Percentiles rank a stretch among this genome's conserved stretches.
These are phyloP conservation scores for Microbotryum scabiosae DNA, from an alignment of 1,284 basidiomycete genomes.

Conservation along the genomic window DNA sequence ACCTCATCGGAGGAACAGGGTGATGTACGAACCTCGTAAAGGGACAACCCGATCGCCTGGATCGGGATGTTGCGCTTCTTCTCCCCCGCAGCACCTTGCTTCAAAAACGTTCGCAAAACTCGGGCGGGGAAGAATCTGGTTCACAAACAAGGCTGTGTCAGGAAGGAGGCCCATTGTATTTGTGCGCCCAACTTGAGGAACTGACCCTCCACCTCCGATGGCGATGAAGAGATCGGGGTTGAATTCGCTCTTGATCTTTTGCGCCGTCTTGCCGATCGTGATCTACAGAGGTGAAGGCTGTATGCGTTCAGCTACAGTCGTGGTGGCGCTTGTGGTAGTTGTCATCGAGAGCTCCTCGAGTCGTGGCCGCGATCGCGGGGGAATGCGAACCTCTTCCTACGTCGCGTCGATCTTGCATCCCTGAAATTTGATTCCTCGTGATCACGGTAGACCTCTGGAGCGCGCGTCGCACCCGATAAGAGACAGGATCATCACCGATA, in stretches of 20 bases:
- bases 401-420: no score
- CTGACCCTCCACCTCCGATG: conserved; percentile 26
- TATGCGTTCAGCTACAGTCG: not conserved
- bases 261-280: conserved; percentile 56
- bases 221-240: conserved; percentile 51
- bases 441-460: no score
- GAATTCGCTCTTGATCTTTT: conserved; percentile 57
- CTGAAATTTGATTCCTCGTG: no score
- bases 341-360: no score
- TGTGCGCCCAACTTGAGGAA: no score
- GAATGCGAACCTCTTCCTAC: no score
- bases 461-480: no score
- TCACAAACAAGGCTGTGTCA: conserved; percentile 13
- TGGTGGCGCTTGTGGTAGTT: no score
- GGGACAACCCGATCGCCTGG: conserved; percentile 77
- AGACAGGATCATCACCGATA: no score
- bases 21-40: conserved; percentile 65
- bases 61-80: conserved; percentile 73
- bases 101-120: conserved; percentile 82
- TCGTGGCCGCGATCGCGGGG: no score
- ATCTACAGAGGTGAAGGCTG: conserved; percentile 34
- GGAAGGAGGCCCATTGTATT: no score
- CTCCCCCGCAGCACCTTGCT: conserved; percentile 50
- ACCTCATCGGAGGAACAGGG: not conserved
- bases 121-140: conserved; percentile 88